Evolutionary conservation across 2,329 filamentous ascomycete genomes (phyloP), one percentile per base, ranked within the genome.

Genomic region (Alternaria arbusti): DNA sequence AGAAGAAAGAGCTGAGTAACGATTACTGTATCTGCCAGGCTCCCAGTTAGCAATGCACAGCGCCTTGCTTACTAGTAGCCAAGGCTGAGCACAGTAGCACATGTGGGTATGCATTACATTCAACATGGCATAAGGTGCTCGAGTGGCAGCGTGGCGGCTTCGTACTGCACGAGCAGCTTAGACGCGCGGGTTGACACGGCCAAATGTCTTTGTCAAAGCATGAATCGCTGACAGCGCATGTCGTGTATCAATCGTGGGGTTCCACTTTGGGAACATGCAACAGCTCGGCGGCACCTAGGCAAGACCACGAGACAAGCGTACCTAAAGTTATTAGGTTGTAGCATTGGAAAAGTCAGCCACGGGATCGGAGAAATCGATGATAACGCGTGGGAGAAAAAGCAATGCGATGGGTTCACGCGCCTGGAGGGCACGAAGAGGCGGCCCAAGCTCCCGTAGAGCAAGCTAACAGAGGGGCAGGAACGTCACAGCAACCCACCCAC

Each of bases 141-240:
- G 11, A 30, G 30, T 26, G 15, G 36, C 30, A 54, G 32, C 36
- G 32, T 36, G 36, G 23, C 52, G 25, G 36, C 52, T 40, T 52
- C 49, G 36, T 22, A 52, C 49, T 36, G 49, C 49, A 52, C 40
- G 13, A 44, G 15, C 30, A 54, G 50, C 25, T 40, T 59, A 45
- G 22, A 54, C 26, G 23, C 43, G 20, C 45, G 26, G 49, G 45
- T 23, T 44, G 36, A 40, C 30, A 46, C 28, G 45, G 50, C 36
- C 46, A 49, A 40, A 56, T 40, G n/a, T 50, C 56, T 75, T 71
- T 73, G 72, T 73, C 68, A 72, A 58, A 63, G 30, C 23, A 54
- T 63, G 65, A 69, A 70, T 70, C 56, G 71, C 71, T 73, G 73
- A 75, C 73, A 63, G 58, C 70, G 73, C 73, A 73, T 69, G 68